A percentile compares a stretch with the other conserved stretches of the same genome.
phyloP scores from a whole-genome alignment of 2,329 filamentous ascomycete genomes.

The Monilinia vaccinii-corymbosi region DNA sequence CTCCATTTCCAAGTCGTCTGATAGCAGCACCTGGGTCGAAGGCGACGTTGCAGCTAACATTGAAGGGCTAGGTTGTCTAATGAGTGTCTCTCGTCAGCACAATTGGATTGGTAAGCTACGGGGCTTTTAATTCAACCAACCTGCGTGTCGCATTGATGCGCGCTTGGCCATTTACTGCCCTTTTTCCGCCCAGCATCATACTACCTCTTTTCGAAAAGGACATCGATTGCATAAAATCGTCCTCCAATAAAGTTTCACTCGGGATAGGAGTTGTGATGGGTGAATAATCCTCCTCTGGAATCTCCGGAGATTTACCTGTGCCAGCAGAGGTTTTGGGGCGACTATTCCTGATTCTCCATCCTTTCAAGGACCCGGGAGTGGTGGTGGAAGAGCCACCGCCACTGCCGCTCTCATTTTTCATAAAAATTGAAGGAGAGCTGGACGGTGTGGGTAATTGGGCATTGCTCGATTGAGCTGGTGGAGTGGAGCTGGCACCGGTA shows the following conservation, averaged over 20 bases:
- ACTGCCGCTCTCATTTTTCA: conserved; percentile 15
- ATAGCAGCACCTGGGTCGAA: conserved; percentile 21
- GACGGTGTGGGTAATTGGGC: conserved; percentile 6
- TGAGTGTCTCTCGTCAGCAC: conserved; percentile 13
- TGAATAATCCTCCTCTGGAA: conserved; percentile 33
- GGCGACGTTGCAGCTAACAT: conserved; percentile 20
- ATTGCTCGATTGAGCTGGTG: neutral
- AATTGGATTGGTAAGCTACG: conserved; percentile 2
- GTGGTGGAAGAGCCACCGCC: conserved; percentile 7
- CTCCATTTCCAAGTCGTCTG: conserved; percentile 28
- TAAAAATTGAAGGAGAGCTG: conserved; percentile 8
- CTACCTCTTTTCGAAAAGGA: conserved; percentile 56
- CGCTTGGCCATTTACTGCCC: conserved; percentile 22
- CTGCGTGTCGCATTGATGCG: conserved; percentile 20
- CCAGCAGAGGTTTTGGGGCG: conserved; percentile 9
- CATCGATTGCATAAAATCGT: conserved; percentile 47
- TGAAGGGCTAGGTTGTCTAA: conserved; percentile 26
- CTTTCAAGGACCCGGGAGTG: conserved; percentile 5
- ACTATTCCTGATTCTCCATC: conserved; percentile 18
- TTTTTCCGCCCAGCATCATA: conserved; percentile 48
- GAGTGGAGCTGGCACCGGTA: neutral
- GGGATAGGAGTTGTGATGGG: conserved; percentile 50
- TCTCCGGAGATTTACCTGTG: conserved; percentile 17
- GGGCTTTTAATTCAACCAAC: conserved; percentile 13
- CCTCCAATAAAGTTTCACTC: conserved; percentile 46